Percentiles rank a stretch among this genome's conserved stretches.
Evolutionary conservation across 441 rosid species (phyloP).

Genomic region (Euphorbia schlechtendalii): DNA sequence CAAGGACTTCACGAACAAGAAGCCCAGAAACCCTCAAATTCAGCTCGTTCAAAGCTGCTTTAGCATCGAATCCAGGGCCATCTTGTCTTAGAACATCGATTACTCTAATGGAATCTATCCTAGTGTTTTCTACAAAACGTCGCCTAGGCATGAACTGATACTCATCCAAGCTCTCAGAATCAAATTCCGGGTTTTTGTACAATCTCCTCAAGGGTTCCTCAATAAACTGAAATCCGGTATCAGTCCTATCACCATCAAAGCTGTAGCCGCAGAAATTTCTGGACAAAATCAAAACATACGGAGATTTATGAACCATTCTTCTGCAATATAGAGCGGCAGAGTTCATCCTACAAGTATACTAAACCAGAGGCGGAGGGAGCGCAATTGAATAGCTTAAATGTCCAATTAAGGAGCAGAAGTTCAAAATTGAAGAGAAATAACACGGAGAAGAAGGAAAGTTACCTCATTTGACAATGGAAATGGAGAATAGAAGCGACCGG

Average conservation of each 20-base stretch:
- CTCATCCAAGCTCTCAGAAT: constrained; percentile 16
- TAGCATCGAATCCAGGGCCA: constrained; percentile 64
- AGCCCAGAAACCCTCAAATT: constrained; percentile 55
- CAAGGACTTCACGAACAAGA: constrained; percentile 82
- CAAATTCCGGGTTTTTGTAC: constrained; percentile 31
- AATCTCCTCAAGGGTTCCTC: constrained; percentile 54
- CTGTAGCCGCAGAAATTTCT: constrained; percentile 38
- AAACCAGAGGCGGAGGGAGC: constrained; percentile 10
- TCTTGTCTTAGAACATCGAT: constrained; percentile 63
- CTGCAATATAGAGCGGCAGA: constrained; percentile 33
- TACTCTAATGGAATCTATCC: constrained; percentile 42
- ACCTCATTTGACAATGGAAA: no score
- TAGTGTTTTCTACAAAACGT: constrained; percentile 33
- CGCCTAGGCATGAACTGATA: constrained; percentile 24
- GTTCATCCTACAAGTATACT: constrained; percentile 38
- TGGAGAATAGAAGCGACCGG: no score
- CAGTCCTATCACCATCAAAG: constrained; percentile 27
- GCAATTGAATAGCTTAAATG: no score
- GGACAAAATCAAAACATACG: constrained; percentile 25
- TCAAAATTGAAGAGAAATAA: no score
- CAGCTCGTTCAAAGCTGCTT: constrained; percentile 48
- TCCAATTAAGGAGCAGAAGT: no score
- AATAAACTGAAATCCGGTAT: constrained; percentile 34
- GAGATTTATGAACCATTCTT: constrained; percentile 34
- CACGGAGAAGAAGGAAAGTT: no score